These are phyloP conservation scores for Polytrichum commune DNA, from an alignment of 225 moss, liverwort and hornwort genomes.

Conservation along the genomic window DNA sequence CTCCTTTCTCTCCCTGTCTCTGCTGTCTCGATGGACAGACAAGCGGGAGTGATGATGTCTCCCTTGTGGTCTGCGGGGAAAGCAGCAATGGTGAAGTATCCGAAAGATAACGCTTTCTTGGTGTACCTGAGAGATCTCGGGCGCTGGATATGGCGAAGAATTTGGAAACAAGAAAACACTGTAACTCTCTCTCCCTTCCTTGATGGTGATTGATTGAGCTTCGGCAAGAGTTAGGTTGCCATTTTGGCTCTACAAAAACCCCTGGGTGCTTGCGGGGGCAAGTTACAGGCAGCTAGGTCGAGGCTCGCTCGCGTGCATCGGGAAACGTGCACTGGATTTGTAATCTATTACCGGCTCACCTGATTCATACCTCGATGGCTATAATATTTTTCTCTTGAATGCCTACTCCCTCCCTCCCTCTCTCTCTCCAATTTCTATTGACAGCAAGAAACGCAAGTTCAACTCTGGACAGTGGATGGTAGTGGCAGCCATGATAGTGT, in stretches of 20 bases:
- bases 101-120: constrained; percentile 15
- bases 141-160: background rate
- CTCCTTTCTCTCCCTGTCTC: background rate
- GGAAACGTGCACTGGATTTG: background rate
- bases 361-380: no score
- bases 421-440: no score
- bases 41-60: background rate
- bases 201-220: background rate
- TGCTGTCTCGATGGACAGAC: background rate
- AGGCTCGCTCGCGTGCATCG: background rate
- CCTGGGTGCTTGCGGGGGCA: background rate
- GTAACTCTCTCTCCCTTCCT: background rate
- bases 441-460: no score
- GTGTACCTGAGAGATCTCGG: background rate
- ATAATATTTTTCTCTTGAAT: no score
- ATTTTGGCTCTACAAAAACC: background rate
- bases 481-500: no score
- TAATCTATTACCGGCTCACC: no score
- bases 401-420: no score
- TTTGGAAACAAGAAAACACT: background rate
- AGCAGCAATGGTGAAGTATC: background rate
- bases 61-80: constrained; percentile 6
- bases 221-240: constrained; percentile 1
- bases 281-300: background rate
- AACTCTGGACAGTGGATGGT: no score